A percentile compares a stretch with the other conserved stretches of the same genome.
Conservation (phyloP, 1,139 yeast genomes). For the Torulaspora pretoriensis region DNA sequence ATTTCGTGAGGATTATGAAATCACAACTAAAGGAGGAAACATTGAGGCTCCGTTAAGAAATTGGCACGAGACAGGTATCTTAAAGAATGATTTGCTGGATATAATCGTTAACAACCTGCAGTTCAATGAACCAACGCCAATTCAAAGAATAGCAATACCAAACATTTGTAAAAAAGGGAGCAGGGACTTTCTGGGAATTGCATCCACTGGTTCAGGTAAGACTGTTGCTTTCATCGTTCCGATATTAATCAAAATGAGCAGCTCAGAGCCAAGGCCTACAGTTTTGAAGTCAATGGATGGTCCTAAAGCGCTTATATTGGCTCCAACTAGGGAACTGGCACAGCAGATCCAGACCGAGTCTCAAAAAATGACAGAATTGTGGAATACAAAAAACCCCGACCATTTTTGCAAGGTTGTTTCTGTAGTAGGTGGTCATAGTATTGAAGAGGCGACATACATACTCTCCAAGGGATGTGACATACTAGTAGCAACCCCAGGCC, state of each 20-base stretch:
- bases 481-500: slow-evolving; percentile 90
- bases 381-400: slow-evolving; percentile 37
- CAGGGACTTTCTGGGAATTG: slow-evolving; percentile 78
- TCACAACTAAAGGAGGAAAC: slow-evolving; percentile 52
- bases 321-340: slow-evolving; percentile 93
- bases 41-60: slow-evolving; percentile 57
- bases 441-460: slow-evolving; percentile 65
- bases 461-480: slow-evolving; percentile 69
- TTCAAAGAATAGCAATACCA: slow-evolving; percentile 86
- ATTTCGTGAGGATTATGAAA: slow-evolving; percentile 71
- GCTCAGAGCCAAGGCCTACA: slow-evolving; percentile 39
- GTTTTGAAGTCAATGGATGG: slow-evolving; percentile 48
- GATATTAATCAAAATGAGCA: slow-evolving; percentile 53
- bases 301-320: slow-evolving; percentile 64
- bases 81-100: slow-evolving; percentile 45
- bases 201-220: slow-evolving; percentile 95
- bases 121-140: slow-evolving; percentile 73
- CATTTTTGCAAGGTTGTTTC: slow-evolving; percentile 50
- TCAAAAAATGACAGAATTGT: slow-evolving; percentile 44
- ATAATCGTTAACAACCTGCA: slow-evolving; percentile 41
- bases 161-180: slow-evolving; percentile 48
- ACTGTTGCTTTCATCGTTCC: slow-evolving; percentile 84
- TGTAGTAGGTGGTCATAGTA: slow-evolving; percentile 85
- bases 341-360: slow-evolving; percentile 75
- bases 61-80: slow-evolving; percentile 60